Conservation (phyloP, 1,284 basidiomycete species). For the Cutaneotrichosporon mucoides region DNA sequence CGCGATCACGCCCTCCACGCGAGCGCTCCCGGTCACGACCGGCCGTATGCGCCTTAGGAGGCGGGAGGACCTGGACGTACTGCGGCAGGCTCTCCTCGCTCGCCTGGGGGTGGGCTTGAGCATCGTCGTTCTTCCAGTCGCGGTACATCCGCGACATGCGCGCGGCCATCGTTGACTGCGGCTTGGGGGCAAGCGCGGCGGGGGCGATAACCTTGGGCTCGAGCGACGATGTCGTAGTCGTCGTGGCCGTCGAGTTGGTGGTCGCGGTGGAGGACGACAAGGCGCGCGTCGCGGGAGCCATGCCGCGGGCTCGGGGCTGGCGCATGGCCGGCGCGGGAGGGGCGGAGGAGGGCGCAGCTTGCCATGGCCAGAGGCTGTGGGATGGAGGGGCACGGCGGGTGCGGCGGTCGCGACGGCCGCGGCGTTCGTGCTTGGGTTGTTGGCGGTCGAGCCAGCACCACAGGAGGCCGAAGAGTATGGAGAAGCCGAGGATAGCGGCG, state of each 20-base stretch:
- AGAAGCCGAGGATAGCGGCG: neutral
- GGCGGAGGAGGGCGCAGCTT: too few species aligned
- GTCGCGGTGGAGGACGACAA: neutral
- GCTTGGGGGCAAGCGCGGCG: neutral
- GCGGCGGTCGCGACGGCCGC: neutral
- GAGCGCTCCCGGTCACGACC: neutral
- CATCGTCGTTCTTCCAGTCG: neutral
- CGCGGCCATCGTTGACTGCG: neutral
- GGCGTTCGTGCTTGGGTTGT: neutral
- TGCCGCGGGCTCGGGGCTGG: too few species aligned
- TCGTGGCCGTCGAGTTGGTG: neutral
- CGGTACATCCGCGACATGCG: conserved; percentile 1
- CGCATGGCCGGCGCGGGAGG: too few species aligned
- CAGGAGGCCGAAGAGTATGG: neutral
- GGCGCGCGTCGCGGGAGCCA: neutral
- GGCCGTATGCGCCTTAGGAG: neutral
- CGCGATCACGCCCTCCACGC: too few species aligned
- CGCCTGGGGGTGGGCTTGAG: neutral
- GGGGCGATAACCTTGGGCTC: neutral
- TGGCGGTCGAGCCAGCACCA: conserved; percentile 1
- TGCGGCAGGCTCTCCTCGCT: neutral
- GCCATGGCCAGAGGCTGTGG: too few species aligned
- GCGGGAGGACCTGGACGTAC: neutral
- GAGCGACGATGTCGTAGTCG: neutral
- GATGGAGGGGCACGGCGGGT: too few species aligned